A percentile compares a stretch with the other conserved stretches of the same genome.
Conservation (phyloP, 768 basidiomycete species). For the Cyclocybe cylindracea region DNA sequence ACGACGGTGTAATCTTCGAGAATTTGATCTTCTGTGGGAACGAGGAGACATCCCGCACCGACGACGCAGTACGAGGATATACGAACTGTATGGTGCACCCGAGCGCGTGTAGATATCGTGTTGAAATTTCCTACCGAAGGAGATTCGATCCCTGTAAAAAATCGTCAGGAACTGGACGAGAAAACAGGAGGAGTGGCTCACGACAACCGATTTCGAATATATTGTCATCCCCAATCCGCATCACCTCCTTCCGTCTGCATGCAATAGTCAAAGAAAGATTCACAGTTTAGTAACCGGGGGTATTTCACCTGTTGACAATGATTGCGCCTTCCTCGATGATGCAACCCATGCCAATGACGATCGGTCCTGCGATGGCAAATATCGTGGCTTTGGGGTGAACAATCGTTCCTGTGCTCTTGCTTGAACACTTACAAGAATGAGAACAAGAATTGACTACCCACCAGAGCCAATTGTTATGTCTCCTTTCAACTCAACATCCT, state of each 20-base stretch:
- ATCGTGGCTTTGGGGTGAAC: constrained; percentile 95
- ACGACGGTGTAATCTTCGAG: constrained; percentile 84
- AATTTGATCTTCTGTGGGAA: constrained; percentile 74
- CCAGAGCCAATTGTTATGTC: constrained; percentile 92
- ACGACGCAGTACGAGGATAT: constrained; percentile 82
- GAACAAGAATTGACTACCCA: constrained; percentile 17
- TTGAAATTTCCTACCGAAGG: constrained; percentile 85
- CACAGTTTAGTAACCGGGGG: neutral
- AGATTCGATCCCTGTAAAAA: constrained; percentile 73
- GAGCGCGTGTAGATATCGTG: constrained; percentile 80
- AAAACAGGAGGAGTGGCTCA: constrained; percentile 39
- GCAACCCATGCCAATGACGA: constrained; percentile 84
- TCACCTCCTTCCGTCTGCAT: constrained; percentile 70
- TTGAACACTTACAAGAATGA: neutral
- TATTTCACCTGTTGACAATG: constrained; percentile 77
- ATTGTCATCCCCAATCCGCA: constrained; percentile 94
- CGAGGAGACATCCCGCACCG: constrained; percentile 79
- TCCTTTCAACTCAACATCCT: constrained; percentile 93
- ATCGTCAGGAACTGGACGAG: neutral
- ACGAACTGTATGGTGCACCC: constrained; percentile 81
- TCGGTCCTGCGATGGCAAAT: constrained; percentile 87
- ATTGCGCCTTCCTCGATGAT: constrained; percentile 92
- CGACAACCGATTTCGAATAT: constrained; percentile 93
- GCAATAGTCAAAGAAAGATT: neutral
- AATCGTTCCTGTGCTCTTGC: constrained; percentile 59